Conservation (phyloP, 768 basidiomycete species). For the Psilocybe subaeruginosa region DNA sequence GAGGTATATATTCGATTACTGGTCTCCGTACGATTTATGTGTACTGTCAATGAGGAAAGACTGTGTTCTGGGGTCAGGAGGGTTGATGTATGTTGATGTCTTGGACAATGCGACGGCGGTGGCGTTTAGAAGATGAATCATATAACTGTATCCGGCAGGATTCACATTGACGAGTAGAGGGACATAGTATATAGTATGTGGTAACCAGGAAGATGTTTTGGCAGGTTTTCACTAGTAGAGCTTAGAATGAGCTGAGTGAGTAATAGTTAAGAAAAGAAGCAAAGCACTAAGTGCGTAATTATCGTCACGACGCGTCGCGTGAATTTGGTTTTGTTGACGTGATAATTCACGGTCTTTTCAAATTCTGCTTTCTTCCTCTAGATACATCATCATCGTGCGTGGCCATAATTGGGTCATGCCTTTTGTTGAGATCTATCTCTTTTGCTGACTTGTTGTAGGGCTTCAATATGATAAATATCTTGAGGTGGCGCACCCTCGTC, state of each 20-base stretch:
- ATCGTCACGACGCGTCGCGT: slow-evolving; percentile 20
- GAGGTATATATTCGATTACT: slow-evolving; percentile 60
- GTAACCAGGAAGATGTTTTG: not conserved
- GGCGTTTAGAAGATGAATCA: not conserved
- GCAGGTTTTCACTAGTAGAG: not conserved
- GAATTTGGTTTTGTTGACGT: slow-evolving; percentile 36
- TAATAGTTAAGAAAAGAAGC: not conserved
- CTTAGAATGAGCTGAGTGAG: not conserved
- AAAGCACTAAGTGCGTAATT: not conserved
- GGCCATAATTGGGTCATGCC: no score
- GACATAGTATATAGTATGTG: not conserved
- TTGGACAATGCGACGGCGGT: no score
- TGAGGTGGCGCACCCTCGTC: no score
- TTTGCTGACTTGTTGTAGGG: no score
- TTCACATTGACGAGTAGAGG: not conserved
- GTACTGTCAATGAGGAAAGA: no score
- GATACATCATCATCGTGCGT: no score
- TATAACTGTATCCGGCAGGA: not conserved
- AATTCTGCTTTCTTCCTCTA: no score
- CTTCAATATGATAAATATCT: no score
- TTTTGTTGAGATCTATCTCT: no score
- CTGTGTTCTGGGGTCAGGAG: no score
- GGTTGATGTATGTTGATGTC: no score
- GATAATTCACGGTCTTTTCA: slow-evolving; percentile 11
- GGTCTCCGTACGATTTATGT: no score